Evolutionary conservation across 805 yeast species (phyloP), one percentile per base, ranked within the genome.

Genomic region (Zygosaccharomyces gambellarensis): DNA sequence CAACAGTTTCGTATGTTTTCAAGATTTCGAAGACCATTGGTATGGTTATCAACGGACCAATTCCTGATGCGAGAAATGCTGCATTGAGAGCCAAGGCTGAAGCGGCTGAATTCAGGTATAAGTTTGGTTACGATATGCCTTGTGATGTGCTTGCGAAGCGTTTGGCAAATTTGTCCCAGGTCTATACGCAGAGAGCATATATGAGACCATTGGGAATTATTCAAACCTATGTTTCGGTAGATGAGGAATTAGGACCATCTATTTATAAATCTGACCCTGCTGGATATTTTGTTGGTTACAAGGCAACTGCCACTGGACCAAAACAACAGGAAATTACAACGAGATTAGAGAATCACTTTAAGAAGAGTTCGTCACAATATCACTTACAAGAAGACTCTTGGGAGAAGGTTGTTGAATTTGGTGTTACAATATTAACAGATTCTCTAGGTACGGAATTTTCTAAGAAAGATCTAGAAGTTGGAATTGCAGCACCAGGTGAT

Each of bases 131-230:
- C 67, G 97, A 88, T 65, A 90, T 94, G 89, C 98, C 98, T 2
- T 88, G 87, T 54, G 97, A 89, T 64, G 88, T 86, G 25, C 74
- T 90, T 61, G 87, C 97, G 36, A 92, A 92, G 73, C 80, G 97
- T 67, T 85, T 94, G 87, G 98, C 98, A 48, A 94, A 94, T 68
- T 73, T 90, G 64, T 86, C 96, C 44, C 99, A 94, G 74, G 81
- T 94, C 54, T 94, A 90, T 70, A 94, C 99, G 38, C 99, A 94
- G 72, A 80, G 97, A 65, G 98, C 98, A 9, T 92, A 92, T 70
- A 94, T 94, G 98, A 82, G 99, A 71, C 99, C 99, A 23, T 76
- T 90, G 58, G 99, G 99, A 34, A 97, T 92, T 51, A 88, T 96
- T 27, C 77, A 90, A 64, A 89, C 97, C 23, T 85, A 92, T 62